Conservation (phyloP, 192 early-diverging fungal genomes). For the Funneliformis geosporum region DNA sequence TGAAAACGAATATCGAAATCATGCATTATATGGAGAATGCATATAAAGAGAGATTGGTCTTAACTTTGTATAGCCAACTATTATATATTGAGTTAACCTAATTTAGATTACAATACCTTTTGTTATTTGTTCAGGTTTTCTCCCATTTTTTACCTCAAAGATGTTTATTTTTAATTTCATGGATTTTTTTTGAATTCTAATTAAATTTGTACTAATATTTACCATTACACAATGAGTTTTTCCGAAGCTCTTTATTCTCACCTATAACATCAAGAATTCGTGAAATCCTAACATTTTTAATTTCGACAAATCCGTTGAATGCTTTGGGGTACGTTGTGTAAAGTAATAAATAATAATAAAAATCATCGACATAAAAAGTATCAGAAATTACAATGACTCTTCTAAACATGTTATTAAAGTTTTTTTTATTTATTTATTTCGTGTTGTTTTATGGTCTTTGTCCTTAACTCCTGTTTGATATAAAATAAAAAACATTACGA, state of each 20-base stretch:
- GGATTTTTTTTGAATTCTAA: too few species aligned
- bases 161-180: background rate
- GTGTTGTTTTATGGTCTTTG: too few species aligned
- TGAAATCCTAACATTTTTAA: background rate
- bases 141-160: background rate
- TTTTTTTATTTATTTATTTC: too few species aligned
- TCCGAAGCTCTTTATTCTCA: background rate
- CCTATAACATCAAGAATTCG: too few species aligned
- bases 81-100: background rate
- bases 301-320: too few species aligned
- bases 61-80: background rate
- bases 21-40: background rate
- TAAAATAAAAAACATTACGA: too few species aligned
- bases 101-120: background rate
- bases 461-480: too few species aligned
- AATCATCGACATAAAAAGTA: too few species aligned
- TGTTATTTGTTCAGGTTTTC: background rate
- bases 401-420: too few species aligned
- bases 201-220: background rate
- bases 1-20: background rate
- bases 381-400: too few species aligned
- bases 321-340: too few species aligned
- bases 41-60: background rate
- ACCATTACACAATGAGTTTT: background rate
- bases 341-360: too few species aligned